Evolutionary conservation across 352 stramenopile species (phyloP), one percentile per base, ranked within the genome.

Genomic region (Globisporangium middletonii): DNA sequence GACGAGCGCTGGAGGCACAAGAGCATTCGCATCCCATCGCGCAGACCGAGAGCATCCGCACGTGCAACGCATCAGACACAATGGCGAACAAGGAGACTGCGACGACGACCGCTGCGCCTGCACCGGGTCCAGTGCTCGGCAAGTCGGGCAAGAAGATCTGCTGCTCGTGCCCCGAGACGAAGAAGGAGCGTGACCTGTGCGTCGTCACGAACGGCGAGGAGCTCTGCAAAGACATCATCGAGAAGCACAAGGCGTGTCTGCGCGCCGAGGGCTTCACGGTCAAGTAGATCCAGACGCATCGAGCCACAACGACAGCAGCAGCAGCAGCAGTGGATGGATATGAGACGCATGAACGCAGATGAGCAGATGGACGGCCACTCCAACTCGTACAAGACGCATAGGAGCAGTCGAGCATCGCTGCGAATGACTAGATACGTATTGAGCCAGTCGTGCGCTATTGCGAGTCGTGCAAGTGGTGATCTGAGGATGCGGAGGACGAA

Each of bases 81-180:
- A 90, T 90, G 80, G 66, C 68, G 26, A 73, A 68, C 55, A 88
- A 87, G 60, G 61, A 71, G 48, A 67, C 41, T 47, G 53, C 65
- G 30, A 66, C 58, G 16, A 53, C 56, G 18, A 64, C 55, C 12
- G 68, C 60, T 19, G 44, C 56, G 18, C 55, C 68, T 48, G 57
- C 70, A 49, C 47, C 56, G 13, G 43, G 43, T 28, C 83, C 81
- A 0, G 69, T 90, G 56, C 51, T 96, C 28, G 87, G 87, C 63
- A 98, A 98, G 77, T 97, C 92, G 0, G 94, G 95, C 62, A 98
- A 98, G 77, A 98, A 98, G 75, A 99, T 99, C 63, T 99, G 96
- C 76, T 99, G 96, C 73, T 98, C 92, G 50, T 99, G 96, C 66
- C 96, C 96, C 19, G 96, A 98, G 28, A 99, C 95, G 33, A 98